phyloP scores from a whole-genome alignment of 1,284 basidiomycete species.

The Phellopilus nigrolimitatus region DNA sequence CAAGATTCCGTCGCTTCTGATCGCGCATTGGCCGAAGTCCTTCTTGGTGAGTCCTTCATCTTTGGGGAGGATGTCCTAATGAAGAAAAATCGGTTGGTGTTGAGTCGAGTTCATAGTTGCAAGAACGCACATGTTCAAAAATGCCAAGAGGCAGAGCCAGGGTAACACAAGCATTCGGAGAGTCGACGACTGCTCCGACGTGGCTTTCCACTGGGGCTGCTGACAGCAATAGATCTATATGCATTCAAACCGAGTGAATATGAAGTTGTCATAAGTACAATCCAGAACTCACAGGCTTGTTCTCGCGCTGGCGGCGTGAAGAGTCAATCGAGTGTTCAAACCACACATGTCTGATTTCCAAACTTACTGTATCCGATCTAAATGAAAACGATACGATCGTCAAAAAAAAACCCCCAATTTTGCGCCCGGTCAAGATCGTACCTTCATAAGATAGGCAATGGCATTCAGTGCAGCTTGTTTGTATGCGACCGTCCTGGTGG shows the following conservation, averaged over 20 bases:
- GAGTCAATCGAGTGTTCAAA: neutral
- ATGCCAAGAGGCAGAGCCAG: conserved; percentile 67
- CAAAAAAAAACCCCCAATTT: neutral
- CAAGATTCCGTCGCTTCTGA: conserved; percentile 56
- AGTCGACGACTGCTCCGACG: conserved; percentile 70
- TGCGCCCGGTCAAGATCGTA: conserved; percentile 22
- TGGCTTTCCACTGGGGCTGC: conserved; percentile 76
- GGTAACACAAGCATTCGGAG: conserved; percentile 74
- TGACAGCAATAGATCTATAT: conserved; percentile 64
- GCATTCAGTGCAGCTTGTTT: conserved; percentile 76
- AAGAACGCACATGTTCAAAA: conserved; percentile 62
- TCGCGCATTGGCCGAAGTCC: conserved; percentile 61
- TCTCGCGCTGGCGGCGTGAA: conserved; percentile 53
- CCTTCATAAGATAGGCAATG: conserved; percentile 74
- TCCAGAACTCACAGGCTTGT: conserved; percentile 54
- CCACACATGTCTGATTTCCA: neutral
- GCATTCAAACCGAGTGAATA: conserved; percentile 1
- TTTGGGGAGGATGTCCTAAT: conserved; percentile 59
- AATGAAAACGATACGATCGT: conserved; percentile 5
- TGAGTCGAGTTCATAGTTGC: too few relatives aligned
- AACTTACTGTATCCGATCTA: conserved; percentile 63
- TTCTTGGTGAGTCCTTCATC: conserved; percentile 53
- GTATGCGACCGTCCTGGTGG: conserved; percentile 61
- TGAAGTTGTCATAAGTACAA: neutral
- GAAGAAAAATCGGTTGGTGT: neutral